Evolutionary conservation across 805 yeast species (phyloP), one percentile per base, ranked within the genome.

Genomic region (Sugiyamaella marilandica): DNA sequence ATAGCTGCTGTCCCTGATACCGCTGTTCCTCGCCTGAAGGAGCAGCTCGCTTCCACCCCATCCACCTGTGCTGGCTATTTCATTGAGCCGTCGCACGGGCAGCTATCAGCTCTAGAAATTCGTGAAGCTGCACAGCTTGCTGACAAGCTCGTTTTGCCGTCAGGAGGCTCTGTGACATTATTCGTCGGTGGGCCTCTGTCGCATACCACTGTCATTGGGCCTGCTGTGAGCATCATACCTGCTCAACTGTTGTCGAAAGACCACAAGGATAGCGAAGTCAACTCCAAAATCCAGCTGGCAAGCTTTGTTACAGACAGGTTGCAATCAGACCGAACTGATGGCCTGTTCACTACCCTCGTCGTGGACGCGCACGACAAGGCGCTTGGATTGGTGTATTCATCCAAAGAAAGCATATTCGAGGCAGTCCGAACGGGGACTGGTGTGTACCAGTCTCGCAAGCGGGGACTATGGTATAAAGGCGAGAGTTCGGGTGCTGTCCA

Each of bases 401-500:
- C 96, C 0, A 70, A 70, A 41, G 90, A 85, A 61, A 87, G 96
- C 33, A 82, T 94, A 62, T 71, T 78, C 43, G 91, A 86, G 62
- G 94, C 98, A 10, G 79, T 94, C 60, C 81, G 80, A 55, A 84
- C 87, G 19, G 78, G 81, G 47, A 82, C 87, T 9, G 99, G 99
- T 53, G 96, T 94, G 1, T 94, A 94, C 70, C 97, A 86, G 69
- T 88, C 97, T 8, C 84, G 99, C 62, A 74, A 78, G 52, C 83
- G 88, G 56, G 98, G 95, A 43, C 77, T 94, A 54, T 94, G 99
- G 99, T 86, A 84, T 68, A 94, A 94, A 69, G 99, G 99, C 31
- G 85, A 85, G 52, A 87, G 97, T 1, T 86, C 96, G n/a, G 99
- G 99, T 18, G 95, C 96, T 49, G 87, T 95, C 1, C 99, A 94